phyloP scores from a whole-genome alignment of 345 rosid genomes.

The Lepidium didymum region DNA sequence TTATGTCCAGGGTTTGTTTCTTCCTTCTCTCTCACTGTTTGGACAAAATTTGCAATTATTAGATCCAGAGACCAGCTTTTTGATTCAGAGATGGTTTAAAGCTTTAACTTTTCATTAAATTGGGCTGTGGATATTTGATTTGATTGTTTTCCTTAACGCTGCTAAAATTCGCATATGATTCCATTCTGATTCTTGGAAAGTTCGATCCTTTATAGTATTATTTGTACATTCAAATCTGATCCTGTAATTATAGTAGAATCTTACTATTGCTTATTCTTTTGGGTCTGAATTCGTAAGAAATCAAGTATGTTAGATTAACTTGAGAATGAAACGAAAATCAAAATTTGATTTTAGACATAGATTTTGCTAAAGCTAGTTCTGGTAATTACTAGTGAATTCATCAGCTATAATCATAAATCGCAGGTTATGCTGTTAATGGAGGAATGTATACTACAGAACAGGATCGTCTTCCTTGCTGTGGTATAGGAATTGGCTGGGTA shows the following conservation, averaged over 20 bases:
- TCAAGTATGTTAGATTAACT: background rate
- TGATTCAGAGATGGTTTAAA: background rate
- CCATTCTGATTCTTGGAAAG: background rate
- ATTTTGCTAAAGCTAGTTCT: background rate
- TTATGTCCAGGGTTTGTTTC: conserved; percentile 5
- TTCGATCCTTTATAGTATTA: background rate
- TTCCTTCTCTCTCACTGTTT: background rate
- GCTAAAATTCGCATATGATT: background rate
- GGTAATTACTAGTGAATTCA: background rate
- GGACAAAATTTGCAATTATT: background rate
- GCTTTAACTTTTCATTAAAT: background rate
- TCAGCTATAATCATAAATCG: background rate
- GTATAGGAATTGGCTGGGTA: conserved; percentile 26
- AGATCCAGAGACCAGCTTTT: background rate
- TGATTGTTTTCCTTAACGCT: background rate
- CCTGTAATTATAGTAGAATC: background rate
- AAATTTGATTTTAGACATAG: too few species aligned
- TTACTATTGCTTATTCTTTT: background rate
- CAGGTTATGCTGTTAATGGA: conserved; percentile 23
- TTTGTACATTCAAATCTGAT: background rate
- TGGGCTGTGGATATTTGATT: background rate
- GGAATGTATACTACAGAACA: background rate
- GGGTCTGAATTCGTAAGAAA: background rate
- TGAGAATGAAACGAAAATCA: background rate
- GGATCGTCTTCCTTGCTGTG: conserved; percentile 28